Evolutionary conservation across 106 monocot genomes (phyloP).

Genomic region (Dactylorhiza incarnata): DNA sequence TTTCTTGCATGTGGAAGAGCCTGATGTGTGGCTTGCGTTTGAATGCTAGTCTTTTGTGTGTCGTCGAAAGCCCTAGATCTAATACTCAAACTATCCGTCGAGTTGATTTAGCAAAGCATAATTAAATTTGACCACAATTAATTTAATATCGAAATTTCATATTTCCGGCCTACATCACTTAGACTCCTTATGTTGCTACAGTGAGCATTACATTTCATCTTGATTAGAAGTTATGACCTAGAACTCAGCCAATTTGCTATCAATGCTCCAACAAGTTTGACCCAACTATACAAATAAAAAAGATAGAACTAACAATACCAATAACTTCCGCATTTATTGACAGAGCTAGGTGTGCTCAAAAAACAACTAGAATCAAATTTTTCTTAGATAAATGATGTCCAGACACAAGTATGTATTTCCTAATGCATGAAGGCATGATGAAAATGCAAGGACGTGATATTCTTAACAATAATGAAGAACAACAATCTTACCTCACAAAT

Average conservation of each 20-base stretch:
- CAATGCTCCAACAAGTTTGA: background rate
- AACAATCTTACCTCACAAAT: constrained; percentile 5
- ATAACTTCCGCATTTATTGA: background rate
- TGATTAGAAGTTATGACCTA: background rate
- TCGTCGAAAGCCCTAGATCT: too few relatives aligned
- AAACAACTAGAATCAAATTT: background rate
- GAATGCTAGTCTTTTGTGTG: too few relatives aligned
- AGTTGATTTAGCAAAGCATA: too few relatives aligned
- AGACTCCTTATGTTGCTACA: too few relatives aligned
- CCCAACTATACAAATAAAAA: background rate
- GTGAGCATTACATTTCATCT: background rate
- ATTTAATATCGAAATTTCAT: too few relatives aligned
- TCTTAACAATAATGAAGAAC: background rate
- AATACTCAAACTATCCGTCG: too few relatives aligned
- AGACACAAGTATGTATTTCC: background rate
- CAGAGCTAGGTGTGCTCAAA: background rate
- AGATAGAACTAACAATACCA: background rate
- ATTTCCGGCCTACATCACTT: too few relatives aligned
- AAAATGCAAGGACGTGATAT: background rate
- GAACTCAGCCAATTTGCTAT: background rate
- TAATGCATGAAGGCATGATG: background rate
- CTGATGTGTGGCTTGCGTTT: too few relatives aligned
- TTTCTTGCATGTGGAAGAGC: too few relatives aligned
- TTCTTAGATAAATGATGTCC: background rate
- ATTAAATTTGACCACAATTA: too few relatives aligned